Conservation (phyloP, 106 monocot genomes). For the Chionographis japonica region DNA sequence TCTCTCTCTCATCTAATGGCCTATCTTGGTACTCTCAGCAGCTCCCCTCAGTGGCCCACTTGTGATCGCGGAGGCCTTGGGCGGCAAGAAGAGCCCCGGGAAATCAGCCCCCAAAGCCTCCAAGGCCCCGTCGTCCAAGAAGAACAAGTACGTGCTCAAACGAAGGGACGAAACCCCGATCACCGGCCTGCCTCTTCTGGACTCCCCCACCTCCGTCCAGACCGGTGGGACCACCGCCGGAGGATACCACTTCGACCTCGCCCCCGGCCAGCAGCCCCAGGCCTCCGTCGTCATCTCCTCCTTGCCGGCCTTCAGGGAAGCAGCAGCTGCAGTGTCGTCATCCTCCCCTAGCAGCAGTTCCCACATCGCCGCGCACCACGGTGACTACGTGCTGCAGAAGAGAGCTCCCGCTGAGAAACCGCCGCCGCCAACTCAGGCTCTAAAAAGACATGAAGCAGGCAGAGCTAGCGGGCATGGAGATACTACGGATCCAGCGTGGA, state of each 20-base stretch:
- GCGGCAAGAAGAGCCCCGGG: background rate
- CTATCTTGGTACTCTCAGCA: slow-evolving; percentile 2
- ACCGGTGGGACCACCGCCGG: background rate
- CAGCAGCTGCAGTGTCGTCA: too few species aligned
- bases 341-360: too few species aligned
- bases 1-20: too few species aligned
- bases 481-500: background rate
- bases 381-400: slow-evolving; percentile 21
- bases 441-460: too few species aligned
- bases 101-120: background rate
- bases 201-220: slow-evolving; percentile 3
- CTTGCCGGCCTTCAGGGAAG: too few species aligned
- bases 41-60: slow-evolving; percentile 11
- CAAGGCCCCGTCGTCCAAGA: slow-evolving; percentile 20
- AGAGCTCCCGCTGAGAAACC: slow-evolving; percentile 2
- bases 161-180: slow-evolving; percentile 35
- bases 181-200: background rate
- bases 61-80: background rate
- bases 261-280: slow-evolving; percentile 3
- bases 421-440: too few species aligned
- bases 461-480: too few species aligned
- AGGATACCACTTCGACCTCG: background rate
- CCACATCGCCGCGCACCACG: background rate
- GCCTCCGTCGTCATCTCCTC: too few species aligned
- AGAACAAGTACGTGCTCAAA: slow-evolving; percentile 69